Base-by-base conservation (phyloP, 73 alveolate genomes). In the Loxodes magnus region DNA sequence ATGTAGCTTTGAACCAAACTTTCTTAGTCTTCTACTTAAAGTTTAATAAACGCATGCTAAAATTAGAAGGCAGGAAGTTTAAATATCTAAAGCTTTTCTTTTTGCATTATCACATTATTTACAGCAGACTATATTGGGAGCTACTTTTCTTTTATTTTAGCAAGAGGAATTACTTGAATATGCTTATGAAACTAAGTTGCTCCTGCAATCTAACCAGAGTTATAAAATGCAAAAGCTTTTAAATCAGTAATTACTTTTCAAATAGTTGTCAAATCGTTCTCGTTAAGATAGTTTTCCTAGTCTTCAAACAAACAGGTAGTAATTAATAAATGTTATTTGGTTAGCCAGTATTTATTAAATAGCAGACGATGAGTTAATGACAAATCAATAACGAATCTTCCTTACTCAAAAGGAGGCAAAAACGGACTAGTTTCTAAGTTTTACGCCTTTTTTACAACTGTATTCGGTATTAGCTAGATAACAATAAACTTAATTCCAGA, bases 101-200 rank as follows among this genome's bases (percentile, higher is more conserved):
- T n/a, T 22, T 12, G 17, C n/a, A 9, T 20, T 0, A 46, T 24
- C 9, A 12, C n/a, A 5, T 24, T 17, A 2, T 19, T 41, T 10
- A 46, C 22, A 2, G 59, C n/a, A n/a, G n/a, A n/a, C n/a, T n/a
- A n/a, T n/a, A n/a, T n/a, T n/a, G n/a, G n/a, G n/a, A n/a, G n/a
- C n/a, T n/a, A 41, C 14, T 25, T 25, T 9, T 41, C 27, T 46
- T 37, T 25, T 10, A 46, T 7, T 20, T 23, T 21, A 2, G 16
- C 20, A 31, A 42, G 56, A 2, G 87, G 87, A 5, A 73, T 64
- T 0, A 66, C 43, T 55, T 75, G 70, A 24, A 68, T 29, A 33
- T 75, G 89, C 68, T 68, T 75, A 51, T 75, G 89, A 0, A 64
- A 64, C 14, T 56, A 60, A 26, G 79, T 70, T 17, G 74, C 66